Evolutionary conservation across 1,284 basidiomycete species (phyloP), one percentile per base, ranked within the genome.

Genomic region (Mixia osmundae): DNA sequence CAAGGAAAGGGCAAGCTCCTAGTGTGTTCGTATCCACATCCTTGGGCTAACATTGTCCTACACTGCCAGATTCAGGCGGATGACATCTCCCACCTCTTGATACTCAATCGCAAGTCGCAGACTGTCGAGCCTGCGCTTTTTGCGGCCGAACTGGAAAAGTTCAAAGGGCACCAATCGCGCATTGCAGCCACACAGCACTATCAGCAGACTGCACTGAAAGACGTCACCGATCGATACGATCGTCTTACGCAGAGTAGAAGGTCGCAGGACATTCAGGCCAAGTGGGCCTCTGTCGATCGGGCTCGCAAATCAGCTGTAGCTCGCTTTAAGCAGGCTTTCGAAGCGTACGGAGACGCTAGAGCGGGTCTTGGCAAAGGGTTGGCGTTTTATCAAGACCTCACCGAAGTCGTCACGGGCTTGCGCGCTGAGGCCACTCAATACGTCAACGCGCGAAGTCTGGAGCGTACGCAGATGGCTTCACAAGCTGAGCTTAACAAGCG

Each of bases 101-200:
- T 97, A 2, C 68, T 95, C 36, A 91, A 94, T 53, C 71, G 82
- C 11, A 74, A 85, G 12, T 76, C 82, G 43, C 67, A 70, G 19
- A 71, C 72, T 25, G 74, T 78, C 3, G 83, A 95, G 47, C 73
- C 77, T 0, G 68, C 78, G 1, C 64, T 95, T 12, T 95, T 95
- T 50, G 78, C 82, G 0, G 68, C 73, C 5, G 87, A 95, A 56
- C 68, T 95, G 12, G 87, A 94, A 56, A 95, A 95, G 58, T 95
- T 94, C 62, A 66, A 70, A 16, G 79, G 85, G 1, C 85, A 80
- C 52, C 83, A 91, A 54, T 69, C 75, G 33, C 69, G 80, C 3
- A 61, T 94, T 1, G 60, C 67, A 2, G 65, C 74, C 1, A 79
- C 78, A 1, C 62, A 79, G 3, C 69, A 74, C 35, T 72, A 77